A percentile compares a stretch with the other conserved stretches of the same genome.
These are phyloP conservation scores for Suillus weaverae DNA, from an alignment of 768 basidiomycete species.

Conservation along the genomic window DNA sequence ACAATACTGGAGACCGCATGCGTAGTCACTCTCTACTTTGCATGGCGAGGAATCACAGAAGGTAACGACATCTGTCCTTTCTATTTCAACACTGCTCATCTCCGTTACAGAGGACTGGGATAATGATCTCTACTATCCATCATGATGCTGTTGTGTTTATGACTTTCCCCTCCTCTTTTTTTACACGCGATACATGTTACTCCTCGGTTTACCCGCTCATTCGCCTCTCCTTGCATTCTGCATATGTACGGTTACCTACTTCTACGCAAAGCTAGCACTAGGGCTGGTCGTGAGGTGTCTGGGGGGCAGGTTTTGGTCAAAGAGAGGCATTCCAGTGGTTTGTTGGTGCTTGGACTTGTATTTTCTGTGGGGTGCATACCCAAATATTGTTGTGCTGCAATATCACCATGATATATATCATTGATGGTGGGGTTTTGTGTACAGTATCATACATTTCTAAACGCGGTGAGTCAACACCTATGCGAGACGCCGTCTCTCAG, in stretches of 20 bases:
- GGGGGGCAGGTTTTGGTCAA: background rate
- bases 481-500: background rate
- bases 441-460: background rate
- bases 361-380: background rate
- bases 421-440: background rate
- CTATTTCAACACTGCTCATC: constrained; percentile 7
- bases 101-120: constrained; percentile 48
- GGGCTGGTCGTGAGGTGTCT: background rate
- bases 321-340: background rate
- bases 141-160: constrained; percentile 22
- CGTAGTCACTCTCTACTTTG: constrained; percentile 66
- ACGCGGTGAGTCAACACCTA: background rate
- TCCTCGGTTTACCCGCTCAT: background rate
- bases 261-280: background rate
- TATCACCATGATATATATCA: background rate
- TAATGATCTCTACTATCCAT: constrained; percentile 47
- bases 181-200: constrained; percentile 11
- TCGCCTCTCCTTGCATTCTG: background rate
- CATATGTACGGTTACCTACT: background rate
- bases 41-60: constrained; percentile 91
- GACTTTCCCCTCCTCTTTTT: constrained; percentile 8
- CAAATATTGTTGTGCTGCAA: constrained; percentile 1
- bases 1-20: constrained; percentile 81
- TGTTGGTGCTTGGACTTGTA: background rate
- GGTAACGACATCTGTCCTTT: constrained; percentile 44